phyloP scores from a whole-genome alignment of 202 grass and related monocot species.

The Zoysia matrella region DNA sequence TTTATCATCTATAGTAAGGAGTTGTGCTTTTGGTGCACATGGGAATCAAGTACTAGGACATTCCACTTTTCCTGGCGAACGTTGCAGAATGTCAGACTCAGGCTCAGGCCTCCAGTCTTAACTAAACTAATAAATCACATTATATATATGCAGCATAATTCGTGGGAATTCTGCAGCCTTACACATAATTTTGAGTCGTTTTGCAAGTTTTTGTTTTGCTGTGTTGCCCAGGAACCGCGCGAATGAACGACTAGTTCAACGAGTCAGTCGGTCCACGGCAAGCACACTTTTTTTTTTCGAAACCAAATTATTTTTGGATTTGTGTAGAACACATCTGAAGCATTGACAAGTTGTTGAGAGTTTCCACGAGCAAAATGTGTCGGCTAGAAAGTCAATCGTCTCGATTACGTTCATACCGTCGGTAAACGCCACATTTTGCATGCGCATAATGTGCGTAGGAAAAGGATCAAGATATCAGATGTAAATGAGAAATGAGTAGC shows the following conservation, averaged over 20 bases:
- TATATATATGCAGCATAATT: background rate
- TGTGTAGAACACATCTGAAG: background rate
- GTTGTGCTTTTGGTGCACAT: conserved; percentile 15
- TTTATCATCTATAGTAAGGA: background rate
- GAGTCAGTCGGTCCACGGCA: conserved; percentile 2
- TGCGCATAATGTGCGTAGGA: background rate
- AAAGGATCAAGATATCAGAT: background rate
- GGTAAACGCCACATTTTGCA: conserved; percentile 1
- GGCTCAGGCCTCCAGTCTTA: no score
- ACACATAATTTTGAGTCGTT: background rate
- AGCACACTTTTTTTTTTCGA: background rate
- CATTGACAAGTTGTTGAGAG: conserved; percentile 19
- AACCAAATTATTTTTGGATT: background rate
- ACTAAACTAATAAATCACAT: no score
- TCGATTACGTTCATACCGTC: conserved; percentile 18
- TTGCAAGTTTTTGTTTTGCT: no score
- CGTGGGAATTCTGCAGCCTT: background rate
- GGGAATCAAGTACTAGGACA: conserved; percentile 6
- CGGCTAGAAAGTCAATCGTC: conserved; percentile 22
- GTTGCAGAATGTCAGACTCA: background rate
- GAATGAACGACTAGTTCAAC: conserved; percentile 48
- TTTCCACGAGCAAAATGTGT: conserved; percentile 46
- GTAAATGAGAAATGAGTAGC: background rate
- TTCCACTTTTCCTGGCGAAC: background rate
- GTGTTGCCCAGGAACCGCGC: background rate